These are phyloP conservation scores for Bonnemaisonia californica DNA, from an alignment of 31 red algal genomes.

Conservation along the genomic window DNA sequence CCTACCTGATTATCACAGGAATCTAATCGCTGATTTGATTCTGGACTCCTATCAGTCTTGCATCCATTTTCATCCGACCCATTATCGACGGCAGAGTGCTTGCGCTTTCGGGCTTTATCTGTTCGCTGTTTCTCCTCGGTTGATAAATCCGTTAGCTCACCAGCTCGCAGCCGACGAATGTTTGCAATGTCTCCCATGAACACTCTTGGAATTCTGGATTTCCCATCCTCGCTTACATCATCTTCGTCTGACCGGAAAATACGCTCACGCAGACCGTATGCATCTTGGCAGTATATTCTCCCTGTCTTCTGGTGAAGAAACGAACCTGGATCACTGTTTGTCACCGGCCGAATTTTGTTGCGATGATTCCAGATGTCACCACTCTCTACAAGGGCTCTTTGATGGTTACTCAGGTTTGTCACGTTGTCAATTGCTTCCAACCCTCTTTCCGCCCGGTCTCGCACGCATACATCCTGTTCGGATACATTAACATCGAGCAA, in stretches of 20 bases:
- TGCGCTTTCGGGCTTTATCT: not conserved
- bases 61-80: not conserved
- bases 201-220: not conserved
- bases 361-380: not conserved
- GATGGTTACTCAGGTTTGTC: not conserved
- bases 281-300: constrained; percentile 23
- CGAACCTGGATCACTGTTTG: not conserved
- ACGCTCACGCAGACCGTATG: constrained; percentile 20
- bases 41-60: not conserved
- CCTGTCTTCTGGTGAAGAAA: not conserved
- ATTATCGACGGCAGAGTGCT: not conserved
- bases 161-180: not conserved
- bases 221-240: constrained; percentile 2
- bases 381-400: not conserved
- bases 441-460: not conserved
- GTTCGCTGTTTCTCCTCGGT: not conserved
- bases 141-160: too few relatives aligned
- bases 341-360: not conserved
- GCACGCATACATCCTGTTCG: constrained; percentile 3
- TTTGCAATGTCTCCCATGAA: constrained; percentile 23
- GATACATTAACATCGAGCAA: not conserved
- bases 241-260: constrained; percentile 15
- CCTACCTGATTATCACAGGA: not conserved
- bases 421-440: not conserved
- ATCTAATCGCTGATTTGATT: too few relatives aligned